Conservation (phyloP, 1,139 yeast species). For the Arxiozyma bovina region DNA sequence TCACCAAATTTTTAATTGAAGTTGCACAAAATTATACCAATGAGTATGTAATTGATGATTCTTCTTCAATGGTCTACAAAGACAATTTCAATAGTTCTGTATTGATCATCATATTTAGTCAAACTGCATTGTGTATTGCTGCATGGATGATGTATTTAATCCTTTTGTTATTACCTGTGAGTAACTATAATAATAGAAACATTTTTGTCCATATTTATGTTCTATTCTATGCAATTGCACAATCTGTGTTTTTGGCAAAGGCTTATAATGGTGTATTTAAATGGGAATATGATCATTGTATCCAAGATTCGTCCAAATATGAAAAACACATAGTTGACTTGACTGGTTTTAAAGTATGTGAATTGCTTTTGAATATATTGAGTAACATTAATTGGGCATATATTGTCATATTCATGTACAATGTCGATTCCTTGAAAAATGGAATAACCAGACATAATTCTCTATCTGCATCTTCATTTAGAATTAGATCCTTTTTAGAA, state of each 20-base stretch:
- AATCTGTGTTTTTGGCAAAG: slow-evolving; percentile 14
- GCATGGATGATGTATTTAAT: slow-evolving; percentile 27
- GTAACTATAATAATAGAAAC: slow-evolving; percentile 17
- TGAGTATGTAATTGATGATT: slow-evolving; percentile 6
- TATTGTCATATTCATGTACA: slow-evolving; percentile 15
- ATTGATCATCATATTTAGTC: slow-evolving; percentile 18
- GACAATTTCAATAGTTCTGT: slow-evolving; percentile 19
- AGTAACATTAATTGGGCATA: slow-evolving; percentile 22
- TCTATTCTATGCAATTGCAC: slow-evolving; percentile 18
- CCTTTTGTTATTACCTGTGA: slow-evolving; percentile 20
- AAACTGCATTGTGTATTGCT: slow-evolving; percentile 21
- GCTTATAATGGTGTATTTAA: slow-evolving; percentile 15
- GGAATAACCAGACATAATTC: background rate
- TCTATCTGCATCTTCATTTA: background rate
- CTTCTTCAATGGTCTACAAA: slow-evolving; percentile 10
- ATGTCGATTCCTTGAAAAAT: background rate
- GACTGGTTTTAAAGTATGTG: slow-evolving; percentile 10
- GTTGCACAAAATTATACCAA: slow-evolving; percentile 3
- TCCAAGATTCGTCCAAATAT: slow-evolving; percentile 18
- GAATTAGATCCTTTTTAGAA: background rate
- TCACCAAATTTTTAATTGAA: slow-evolving; percentile 1
- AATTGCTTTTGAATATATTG: slow-evolving; percentile 13
- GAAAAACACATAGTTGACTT: slow-evolving; percentile 10
- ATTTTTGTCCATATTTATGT: slow-evolving; percentile 20
- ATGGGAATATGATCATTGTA: slow-evolving; percentile 17